Base-by-base conservation (phyloP, 345 rosid genomes). In the Arabidopsis thaliana region DNA sequence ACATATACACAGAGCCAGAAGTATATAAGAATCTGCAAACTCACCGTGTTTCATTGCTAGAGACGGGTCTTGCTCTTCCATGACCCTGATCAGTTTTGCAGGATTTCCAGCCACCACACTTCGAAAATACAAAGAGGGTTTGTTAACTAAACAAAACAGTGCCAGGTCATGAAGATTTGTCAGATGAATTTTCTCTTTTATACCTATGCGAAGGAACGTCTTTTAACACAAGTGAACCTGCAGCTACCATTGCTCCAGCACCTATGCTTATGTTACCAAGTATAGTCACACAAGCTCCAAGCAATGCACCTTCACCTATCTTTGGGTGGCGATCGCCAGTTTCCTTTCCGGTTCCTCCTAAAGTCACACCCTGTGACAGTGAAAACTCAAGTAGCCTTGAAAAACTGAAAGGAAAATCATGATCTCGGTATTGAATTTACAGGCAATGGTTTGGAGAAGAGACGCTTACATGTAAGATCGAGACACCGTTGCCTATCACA, bases 51-150 rank as follows among this genome's bases (percentile, higher is more conserved):
- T 78, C 62, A 72, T 78, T 58, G 58, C 61, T n/a, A 70, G 23
- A 30, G 61, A 71, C 0, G 56, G 69, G 42, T 72, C 87, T 79
- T 83, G 84, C 83, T 83, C 91, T 33, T 83, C 72, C 10, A 83
- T 53, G 48, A 81, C 83, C 75, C 95, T 91, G 37, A 94, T 83
- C 67, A 91, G 82, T 76, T 83, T 87, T 0, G 96, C 95, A 1
- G 98, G 98, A 42, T 81, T 82, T 80, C 98, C 98, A 46, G 93
- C 97, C 67, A 83, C 85, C 87, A 89, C 87, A 80, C 97, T 91
- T 81, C 56, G 78, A 59, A 67, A 65, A 16, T 1, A 64, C 36
- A 30, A 50, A 59, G 61, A 37, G 3, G 20, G 20, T 70, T 16
- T 24, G 45, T 63, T 45, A 16, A 77, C 72, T 9, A 28, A 64